Conservation (phyloP, 1,284 basidiomycete species). For the Mycena sp. region DNA sequence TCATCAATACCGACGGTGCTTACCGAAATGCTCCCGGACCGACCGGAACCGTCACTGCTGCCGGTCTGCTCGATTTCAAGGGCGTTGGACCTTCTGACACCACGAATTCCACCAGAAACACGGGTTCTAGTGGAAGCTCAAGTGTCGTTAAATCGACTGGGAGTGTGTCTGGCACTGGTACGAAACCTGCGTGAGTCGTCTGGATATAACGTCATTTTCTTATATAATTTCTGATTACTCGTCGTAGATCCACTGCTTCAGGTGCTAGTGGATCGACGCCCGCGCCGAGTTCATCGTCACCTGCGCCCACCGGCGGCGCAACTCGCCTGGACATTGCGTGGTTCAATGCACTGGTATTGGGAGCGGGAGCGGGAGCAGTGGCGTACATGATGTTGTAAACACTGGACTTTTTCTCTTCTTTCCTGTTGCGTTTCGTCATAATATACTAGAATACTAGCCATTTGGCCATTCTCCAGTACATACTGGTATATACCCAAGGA, state of each 20-base stretch:
- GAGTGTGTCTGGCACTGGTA: neutral
- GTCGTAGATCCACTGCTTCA: neutral
- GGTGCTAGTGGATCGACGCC: neutral
- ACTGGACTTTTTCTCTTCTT: neutral
- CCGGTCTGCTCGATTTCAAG: neutral
- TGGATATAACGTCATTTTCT: neutral
- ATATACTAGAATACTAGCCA: neutral
- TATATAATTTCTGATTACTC: neutral
- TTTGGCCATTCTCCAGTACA: neutral
- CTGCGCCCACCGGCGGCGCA: neutral
- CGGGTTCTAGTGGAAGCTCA: neutral
- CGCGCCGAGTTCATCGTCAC: neutral
- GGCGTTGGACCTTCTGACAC: neutral
- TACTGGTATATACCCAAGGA: neutral
- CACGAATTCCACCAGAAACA: neutral
- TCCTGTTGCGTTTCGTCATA: neutral
- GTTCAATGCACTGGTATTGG: neutral
- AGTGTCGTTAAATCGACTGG: neutral
- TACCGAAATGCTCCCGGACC: constrained; percentile 62
- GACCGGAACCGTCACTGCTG: neutral
- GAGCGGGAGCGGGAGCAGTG: neutral
- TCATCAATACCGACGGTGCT: constrained; percentile 47
- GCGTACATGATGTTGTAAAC: neutral
- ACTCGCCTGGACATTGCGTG: neutral
- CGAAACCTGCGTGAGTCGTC: neutral